Conservation (phyloP, 2,329 filamentous ascomycete genomes). For the Colletotrichum chrysophilum region DNA sequence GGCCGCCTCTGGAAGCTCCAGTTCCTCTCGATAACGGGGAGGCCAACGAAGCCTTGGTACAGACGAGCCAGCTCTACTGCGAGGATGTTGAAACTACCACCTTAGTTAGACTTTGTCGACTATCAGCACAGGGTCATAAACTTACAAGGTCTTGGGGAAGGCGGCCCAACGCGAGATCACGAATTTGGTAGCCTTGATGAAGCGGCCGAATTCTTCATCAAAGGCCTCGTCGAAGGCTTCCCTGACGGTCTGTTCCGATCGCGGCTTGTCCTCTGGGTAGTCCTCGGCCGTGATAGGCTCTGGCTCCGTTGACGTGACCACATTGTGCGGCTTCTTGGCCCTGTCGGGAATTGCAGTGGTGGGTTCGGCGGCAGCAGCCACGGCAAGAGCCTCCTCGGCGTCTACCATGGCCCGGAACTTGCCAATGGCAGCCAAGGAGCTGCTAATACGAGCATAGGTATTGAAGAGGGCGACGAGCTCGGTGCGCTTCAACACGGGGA, state of each 20-base stretch:
- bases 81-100: conserved; percentile 37
- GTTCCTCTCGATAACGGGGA: conserved; percentile 53
- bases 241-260: conserved; percentile 42
- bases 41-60: conserved; percentile 57
- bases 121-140: conserved; percentile 27
- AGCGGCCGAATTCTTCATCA: conserved; percentile 65
- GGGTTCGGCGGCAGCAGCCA: conserved; percentile 25
- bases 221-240: conserved; percentile 66
- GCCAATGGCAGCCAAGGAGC: conserved; percentile 76
- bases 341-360: conserved; percentile 35
- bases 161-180: conserved; percentile 74
- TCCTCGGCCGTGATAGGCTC: conserved; percentile 28
- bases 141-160: conserved; percentile 75
- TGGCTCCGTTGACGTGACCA: conserved; percentile 31
- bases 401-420: conserved; percentile 69
- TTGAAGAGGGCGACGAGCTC: conserved; percentile 96
- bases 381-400: conserved; percentile 34
- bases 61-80: conserved; percentile 49
- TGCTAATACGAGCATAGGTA: conserved; percentile 85
- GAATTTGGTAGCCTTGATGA: conserved; percentile 67
- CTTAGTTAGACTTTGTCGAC: background rate
- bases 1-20: conserved; percentile 52
- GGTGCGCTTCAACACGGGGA: conserved; percentile 79
- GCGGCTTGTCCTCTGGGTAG: conserved; percentile 32
- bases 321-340: conserved; percentile 49